Conservation (phyloP, 495 filamentous ascomycete genomes). For the Hypomontagnella monticulosa region DNA sequence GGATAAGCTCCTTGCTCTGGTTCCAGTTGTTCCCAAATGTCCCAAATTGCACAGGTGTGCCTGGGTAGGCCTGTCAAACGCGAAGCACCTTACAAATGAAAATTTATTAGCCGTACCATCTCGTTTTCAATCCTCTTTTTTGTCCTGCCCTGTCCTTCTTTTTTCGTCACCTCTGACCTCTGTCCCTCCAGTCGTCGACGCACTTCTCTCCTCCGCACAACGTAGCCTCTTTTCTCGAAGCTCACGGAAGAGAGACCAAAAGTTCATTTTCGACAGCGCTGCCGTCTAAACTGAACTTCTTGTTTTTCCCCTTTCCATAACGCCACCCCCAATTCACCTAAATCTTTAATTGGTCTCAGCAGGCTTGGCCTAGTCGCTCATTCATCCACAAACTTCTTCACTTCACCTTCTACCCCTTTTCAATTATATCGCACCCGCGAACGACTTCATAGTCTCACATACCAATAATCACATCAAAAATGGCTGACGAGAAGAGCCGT, state of each 20-base stretch:
- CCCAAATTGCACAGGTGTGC: slow-evolving; percentile 3
- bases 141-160: slow-evolving; percentile 29
- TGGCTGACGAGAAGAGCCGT: slow-evolving; percentile 80
- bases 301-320: slow-evolving; percentile 3
- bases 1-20: slow-evolving; percentile 37
- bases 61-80: slow-evolving; percentile 22
- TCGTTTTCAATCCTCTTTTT: slow-evolving; percentile 24
- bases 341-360: slow-evolving; percentile 43
- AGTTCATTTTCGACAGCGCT: slow-evolving; percentile 13
- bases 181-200: slow-evolving; percentile 30
- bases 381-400: slow-evolving; percentile 36
- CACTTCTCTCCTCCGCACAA: slow-evolving; percentile 25
- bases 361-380: slow-evolving; percentile 46
- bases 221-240: slow-evolving; percentile 25
- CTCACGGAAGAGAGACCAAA: slow-evolving; percentile 32
- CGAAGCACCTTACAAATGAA: slow-evolving; percentile 34
- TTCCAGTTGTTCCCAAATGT: slow-evolving; percentile 15
- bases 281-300: slow-evolving; percentile 13
- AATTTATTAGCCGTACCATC: slow-evolving; percentile 44
- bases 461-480: slow-evolving; percentile 45
- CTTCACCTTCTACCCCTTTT: slow-evolving; percentile 50
- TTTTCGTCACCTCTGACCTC: slow-evolving; percentile 33
- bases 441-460: not conserved
- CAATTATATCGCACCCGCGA: slow-evolving; percentile 52
- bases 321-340: slow-evolving; percentile 26